Evolutionary conservation across 139 green algal genomes (phyloP).

Genomic region (Limnomonas spitsbergensis): DNA sequence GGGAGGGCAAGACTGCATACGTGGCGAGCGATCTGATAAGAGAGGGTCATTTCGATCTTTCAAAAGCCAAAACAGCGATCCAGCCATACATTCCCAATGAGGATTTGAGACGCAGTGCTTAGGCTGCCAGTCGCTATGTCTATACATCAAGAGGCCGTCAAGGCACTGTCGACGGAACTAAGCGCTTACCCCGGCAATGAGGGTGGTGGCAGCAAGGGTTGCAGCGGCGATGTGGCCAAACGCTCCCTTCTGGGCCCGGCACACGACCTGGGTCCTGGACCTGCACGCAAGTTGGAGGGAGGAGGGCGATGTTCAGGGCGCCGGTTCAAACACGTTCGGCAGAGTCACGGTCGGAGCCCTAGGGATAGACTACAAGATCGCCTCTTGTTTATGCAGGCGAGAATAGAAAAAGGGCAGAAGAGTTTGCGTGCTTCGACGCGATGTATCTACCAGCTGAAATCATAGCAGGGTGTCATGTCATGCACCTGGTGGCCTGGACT

Average conservation of each 20-base stretch:
- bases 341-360: neutral
- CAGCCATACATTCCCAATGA: too few species aligned
- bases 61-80: too few species aligned
- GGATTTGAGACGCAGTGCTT: too few species aligned
- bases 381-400: neutral
- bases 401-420: neutral
- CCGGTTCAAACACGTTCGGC: neutral
- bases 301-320: neutral
- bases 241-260: constrained; percentile 52
- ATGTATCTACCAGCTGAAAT: neutral
- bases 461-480: neutral
- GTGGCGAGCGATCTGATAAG: too few species aligned
- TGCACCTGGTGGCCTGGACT: constrained; percentile 4
- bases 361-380: neutral
- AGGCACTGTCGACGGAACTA: too few species aligned
- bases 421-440: neutral
- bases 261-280: constrained; percentile 26
- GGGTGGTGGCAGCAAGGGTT: constrained; percentile 52
- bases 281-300: neutral
- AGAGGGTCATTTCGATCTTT: too few species aligned
- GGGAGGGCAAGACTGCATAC: too few species aligned
- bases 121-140: neutral
- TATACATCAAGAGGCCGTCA: neutral
- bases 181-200: constrained; percentile 76
- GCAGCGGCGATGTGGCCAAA: constrained; percentile 55